These are phyloP conservation scores for Phellinidium pouzarii DNA, from an alignment of 1,284 basidiomycete genomes.

Conservation along the genomic window DNA sequence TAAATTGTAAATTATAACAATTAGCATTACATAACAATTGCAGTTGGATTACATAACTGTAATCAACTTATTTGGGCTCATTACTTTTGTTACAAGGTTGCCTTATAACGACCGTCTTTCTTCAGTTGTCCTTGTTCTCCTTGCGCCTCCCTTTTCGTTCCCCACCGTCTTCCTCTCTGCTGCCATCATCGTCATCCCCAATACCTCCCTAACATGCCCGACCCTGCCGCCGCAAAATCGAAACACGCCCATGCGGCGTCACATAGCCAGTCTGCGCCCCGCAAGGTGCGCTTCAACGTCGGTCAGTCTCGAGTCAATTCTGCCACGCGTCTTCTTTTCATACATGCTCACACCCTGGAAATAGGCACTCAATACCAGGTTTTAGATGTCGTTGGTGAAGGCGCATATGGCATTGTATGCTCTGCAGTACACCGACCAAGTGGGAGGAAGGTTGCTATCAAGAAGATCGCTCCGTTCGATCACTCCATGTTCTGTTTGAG, in stretches of 20 bases:
- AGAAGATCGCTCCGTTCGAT: conserved; percentile 90
- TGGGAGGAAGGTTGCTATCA: conserved; percentile 79
- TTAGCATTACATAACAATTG: not conserved
- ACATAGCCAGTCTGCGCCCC: conserved; percentile 60
- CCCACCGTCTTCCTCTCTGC: not conserved
- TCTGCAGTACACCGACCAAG: conserved; percentile 79
- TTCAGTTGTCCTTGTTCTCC: not conserved
- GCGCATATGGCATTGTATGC: conserved; percentile 85
- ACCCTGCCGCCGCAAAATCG: conserved; percentile 32
- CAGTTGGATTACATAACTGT: not conserved
- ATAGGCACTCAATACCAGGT: conserved; percentile 79
- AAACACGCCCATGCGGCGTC: conserved; percentile 59
- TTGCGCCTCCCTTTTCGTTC: not conserved
- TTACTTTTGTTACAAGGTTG: not conserved
- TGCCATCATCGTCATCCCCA: not conserved
- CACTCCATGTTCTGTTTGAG: conserved; percentile 89
- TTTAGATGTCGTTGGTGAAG: conserved; percentile 86
- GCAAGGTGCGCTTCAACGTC: conserved; percentile 90
- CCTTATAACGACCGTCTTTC: not conserved
- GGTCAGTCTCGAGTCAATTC: conserved; percentile 45
- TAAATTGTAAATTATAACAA: not conserved
- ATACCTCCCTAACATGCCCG: conserved; percentile 7
- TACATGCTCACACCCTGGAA: not conserved
- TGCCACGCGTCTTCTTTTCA: not conserved
- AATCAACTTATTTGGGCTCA: not conserved